Conservation (phyloP, 306 rosid species). For the Castanopsis chinensis region DNA sequence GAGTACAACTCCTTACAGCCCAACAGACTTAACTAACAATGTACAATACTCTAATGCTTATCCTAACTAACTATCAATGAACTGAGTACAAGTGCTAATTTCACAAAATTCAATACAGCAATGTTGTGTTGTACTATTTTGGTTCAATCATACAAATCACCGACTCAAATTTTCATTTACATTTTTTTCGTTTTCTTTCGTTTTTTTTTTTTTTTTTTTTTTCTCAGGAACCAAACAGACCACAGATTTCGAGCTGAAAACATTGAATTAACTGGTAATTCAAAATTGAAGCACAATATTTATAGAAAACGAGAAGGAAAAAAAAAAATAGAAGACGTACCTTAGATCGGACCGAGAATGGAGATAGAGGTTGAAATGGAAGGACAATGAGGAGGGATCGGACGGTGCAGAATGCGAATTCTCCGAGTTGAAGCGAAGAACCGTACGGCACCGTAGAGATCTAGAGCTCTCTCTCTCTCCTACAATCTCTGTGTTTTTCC, state of each 20-base stretch:
- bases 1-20: too few species aligned
- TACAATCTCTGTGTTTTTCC: too few species aligned
- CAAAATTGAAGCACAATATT: constrained; percentile 4
- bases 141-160: background rate
- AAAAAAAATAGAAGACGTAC: background rate
- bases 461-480: background rate
- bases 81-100: too few species aligned
- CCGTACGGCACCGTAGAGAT: constrained; percentile 39
- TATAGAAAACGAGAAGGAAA: background rate
- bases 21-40: too few species aligned
- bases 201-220: background rate
- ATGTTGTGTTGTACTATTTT: too few species aligned
- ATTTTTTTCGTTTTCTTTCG: background rate
- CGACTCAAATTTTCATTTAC: background rate
- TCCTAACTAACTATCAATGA: too few species aligned
- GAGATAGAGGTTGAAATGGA: constrained; percentile 22
- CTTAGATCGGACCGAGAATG: constrained; percentile 32
- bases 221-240: background rate
- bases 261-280: background rate
- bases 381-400: constrained; percentile 17
- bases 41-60: too few species aligned
- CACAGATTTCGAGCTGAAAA: background rate
- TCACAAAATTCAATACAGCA: too few species aligned
- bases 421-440: constrained; percentile 11
- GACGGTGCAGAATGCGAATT: constrained; percentile 48